These are phyloP conservation scores for Mycena vitilis DNA, from an alignment of 768 basidiomycete species.

Conservation along the genomic window DNA sequence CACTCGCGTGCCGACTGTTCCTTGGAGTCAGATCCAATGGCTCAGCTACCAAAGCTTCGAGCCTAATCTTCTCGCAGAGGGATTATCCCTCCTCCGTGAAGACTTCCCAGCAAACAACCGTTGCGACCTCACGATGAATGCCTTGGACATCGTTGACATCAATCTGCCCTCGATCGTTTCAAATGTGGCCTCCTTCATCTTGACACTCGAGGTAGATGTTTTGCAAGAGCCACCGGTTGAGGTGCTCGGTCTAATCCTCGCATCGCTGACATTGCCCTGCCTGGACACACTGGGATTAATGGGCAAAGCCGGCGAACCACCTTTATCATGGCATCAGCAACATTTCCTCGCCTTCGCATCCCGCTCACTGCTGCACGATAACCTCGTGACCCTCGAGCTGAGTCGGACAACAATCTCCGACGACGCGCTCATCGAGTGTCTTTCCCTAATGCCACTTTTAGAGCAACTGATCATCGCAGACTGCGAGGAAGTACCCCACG, in stretches of 20 bases:
- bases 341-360: conserved; percentile 11
- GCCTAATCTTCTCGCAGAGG: background rate
- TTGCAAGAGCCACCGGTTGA: background rate
- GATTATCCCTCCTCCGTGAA: background rate
- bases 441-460: conserved; percentile 8
- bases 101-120: background rate
- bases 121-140: background rate
- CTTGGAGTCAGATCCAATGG: conserved; percentile 4
- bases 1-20: background rate
- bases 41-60: conserved; percentile 6
- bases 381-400: conserved; percentile 6
- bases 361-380: conserved; percentile 6
- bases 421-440: background rate
- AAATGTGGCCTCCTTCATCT: background rate
- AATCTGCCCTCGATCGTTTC: background rate
- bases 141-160: background rate
- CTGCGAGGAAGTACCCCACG: background rate
- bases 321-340: conserved; percentile 1
- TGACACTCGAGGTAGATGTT: background rate
- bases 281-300: background rate
- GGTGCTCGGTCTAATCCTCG: conserved; percentile 13
- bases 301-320: background rate
- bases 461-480: conserved; percentile 11
- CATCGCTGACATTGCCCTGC: conserved; percentile 1
- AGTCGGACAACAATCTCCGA: background rate